Conservation (phyloP, 2,329 filamentous ascomycete species). For the Pseudodiploospora longispora region DNA sequence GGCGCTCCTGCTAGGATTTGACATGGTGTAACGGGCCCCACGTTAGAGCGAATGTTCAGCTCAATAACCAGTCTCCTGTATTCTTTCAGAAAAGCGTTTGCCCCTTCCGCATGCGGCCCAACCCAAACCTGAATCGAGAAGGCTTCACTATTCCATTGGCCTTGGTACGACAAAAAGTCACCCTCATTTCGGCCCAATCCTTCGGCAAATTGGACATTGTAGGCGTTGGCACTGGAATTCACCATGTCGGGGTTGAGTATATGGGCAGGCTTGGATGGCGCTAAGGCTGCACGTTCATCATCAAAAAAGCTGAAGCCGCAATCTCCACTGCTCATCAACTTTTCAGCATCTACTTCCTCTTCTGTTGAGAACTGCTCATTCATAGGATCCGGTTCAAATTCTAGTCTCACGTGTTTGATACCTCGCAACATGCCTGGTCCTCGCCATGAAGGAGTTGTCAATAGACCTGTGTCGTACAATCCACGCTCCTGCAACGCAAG, state of each 20-base stretch:
- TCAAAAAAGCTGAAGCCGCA: constrained; percentile 39
- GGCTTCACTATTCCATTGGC: constrained; percentile 17
- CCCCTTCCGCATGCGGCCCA: constrained; percentile 26
- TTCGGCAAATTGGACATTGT: constrained; percentile 5
- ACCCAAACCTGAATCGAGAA: constrained; percentile 36
- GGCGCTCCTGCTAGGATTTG: constrained; percentile 45
- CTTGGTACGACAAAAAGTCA: constrained; percentile 17
- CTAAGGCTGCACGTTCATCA: constrained; percentile 12
- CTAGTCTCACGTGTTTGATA: constrained; percentile 45
- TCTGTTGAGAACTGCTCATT: constrained; percentile 25
- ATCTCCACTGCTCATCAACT: constrained; percentile 32
- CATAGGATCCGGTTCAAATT: constrained; percentile 40
- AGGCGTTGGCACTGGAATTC: constrained; percentile 6
- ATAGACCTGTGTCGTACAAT: constrained; percentile 26
- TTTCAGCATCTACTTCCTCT: constrained; percentile 32
- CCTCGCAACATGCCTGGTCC: constrained; percentile 39
- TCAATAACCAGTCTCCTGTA: constrained; percentile 40
- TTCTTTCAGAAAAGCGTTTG: constrained; percentile 32
- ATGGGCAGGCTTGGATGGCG: not conserved
- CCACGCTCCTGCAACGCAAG: constrained; percentile 40
- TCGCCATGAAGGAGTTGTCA: constrained; percentile 21
- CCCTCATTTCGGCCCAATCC: not conserved
- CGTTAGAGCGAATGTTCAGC: constrained; percentile 22
- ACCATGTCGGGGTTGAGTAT: not conserved
- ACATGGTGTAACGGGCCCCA: constrained; percentile 39